phyloP scores from a whole-genome alignment of 2,329 filamentous ascomycete genomes.

The Trichoderma sp. region DNA sequence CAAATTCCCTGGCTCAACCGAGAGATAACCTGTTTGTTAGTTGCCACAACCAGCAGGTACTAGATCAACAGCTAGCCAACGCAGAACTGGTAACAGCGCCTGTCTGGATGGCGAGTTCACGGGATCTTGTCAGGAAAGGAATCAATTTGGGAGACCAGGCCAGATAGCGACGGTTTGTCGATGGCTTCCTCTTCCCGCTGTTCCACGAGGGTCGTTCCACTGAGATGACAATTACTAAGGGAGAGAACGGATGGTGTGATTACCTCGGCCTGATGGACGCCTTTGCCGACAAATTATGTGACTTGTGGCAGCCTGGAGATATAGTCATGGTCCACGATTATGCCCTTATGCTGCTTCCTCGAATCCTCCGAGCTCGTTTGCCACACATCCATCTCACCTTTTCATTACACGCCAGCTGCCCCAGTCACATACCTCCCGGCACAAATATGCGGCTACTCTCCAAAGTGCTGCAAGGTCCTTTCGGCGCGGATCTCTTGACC shows the following conservation, averaged over 20 bases:
- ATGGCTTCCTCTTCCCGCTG: neutral
- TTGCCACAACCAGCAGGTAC: neutral
- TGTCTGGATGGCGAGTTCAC: neutral
- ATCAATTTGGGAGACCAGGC: neutral
- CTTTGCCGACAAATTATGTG: slow-evolving; percentile 83
- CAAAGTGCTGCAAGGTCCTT: neutral
- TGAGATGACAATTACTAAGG: neutral
- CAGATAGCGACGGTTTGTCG: neutral
- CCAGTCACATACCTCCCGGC: slow-evolving; percentile 34
- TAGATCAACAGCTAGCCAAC: neutral
- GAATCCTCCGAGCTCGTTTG: slow-evolving; percentile 76
- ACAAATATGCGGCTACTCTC: neutral
- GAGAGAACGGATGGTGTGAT: slow-evolving; percentile 74
- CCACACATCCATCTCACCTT: slow-evolving; percentile 90
- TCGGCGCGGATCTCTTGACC: neutral
- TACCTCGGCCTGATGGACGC: slow-evolving; percentile 88
- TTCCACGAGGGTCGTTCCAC: neutral
- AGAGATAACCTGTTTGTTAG: neutral
- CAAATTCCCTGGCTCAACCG: neutral
- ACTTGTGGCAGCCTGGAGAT: slow-evolving; percentile 86
- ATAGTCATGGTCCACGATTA: slow-evolving; percentile 92
- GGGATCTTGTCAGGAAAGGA: neutral
- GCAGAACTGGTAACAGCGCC: neutral
- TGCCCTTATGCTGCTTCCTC: slow-evolving; percentile 83
- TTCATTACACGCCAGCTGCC: slow-evolving; percentile 89